phyloP scores from a whole-genome alignment of 192 early-diverging fungal species.

The Helicostylum pulchrum region DNA sequence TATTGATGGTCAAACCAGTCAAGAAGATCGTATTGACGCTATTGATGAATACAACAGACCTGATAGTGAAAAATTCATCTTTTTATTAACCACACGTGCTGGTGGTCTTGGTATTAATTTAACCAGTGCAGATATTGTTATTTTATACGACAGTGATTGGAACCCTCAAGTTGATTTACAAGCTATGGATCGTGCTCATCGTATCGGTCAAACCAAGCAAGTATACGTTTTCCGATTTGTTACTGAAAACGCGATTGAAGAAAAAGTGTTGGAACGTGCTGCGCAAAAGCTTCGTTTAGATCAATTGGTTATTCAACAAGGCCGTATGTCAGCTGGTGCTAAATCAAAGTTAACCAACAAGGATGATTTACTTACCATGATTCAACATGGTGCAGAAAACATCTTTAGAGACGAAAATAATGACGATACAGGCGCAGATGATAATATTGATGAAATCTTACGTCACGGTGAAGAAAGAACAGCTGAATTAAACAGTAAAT shows the following conservation, averaged over 20 bases:
- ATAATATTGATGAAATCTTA: conserved; percentile 85
- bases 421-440: conserved; percentile 40
- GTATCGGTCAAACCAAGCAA: conserved; percentile 98
- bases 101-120: conserved; percentile 98
- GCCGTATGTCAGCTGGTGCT: conserved; percentile 53
- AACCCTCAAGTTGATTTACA: conserved; percentile 88
- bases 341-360: conserved; percentile 50
- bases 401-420: conserved; percentile 67
- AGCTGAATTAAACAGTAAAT: conserved; percentile 83
- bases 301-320: conserved; percentile 99
- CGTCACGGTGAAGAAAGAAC: conserved; percentile 85
- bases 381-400: conserved; percentile 90
- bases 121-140: conserved; percentile 92
- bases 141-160: conserved; percentile 97
- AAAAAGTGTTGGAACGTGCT: conserved; percentile 96
- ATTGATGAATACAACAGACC: conserved; percentile 95
- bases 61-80: conserved; percentile 91
- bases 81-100: conserved; percentile 93
- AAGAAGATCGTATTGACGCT: conserved; percentile 86
- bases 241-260: conserved; percentile 96
- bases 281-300: conserved; percentile 95
- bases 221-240: conserved; percentile 96
- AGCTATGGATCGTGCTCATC: conserved; percentile 97
- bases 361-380: conserved; percentile 92
- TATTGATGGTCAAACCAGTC: conserved; percentile 94